phyloP scores from a whole-genome alignment of 2,329 filamentous ascomycete genomes.

The Ascochyta rabiei region DNA sequence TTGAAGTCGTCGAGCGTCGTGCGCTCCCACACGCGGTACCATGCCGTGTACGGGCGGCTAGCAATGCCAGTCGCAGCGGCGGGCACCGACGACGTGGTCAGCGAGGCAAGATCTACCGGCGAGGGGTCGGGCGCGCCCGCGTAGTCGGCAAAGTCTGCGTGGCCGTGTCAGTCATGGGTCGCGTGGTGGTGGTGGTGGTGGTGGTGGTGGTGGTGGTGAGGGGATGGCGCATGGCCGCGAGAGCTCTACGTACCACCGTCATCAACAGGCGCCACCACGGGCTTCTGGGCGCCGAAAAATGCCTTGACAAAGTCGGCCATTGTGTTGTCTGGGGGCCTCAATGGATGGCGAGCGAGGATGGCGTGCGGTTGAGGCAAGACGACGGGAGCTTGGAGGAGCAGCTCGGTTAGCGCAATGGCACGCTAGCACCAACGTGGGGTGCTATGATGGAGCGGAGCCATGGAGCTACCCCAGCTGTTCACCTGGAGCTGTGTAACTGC shows the following conservation, averaged over 20 bases:
- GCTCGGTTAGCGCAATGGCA: conserved; percentile 22
- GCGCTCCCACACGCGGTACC: conserved; percentile 97
- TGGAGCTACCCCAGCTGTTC: conserved; percentile 17
- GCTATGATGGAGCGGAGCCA: conserved; percentile 15
- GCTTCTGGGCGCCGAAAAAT: conserved; percentile 71
- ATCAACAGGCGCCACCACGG: conserved; percentile 63
- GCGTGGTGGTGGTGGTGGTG: conserved; percentile 3
- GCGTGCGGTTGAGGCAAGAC: conserved; percentile 21
- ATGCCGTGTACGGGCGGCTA: conserved; percentile 78
- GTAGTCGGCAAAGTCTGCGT: conserved; percentile 90
- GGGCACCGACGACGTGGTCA: conserved; percentile 42
- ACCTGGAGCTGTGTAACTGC: background rate
- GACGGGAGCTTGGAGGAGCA: conserved; percentile 22
- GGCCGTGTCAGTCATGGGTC: conserved; percentile 7
- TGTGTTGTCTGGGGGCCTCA: conserved; percentile 14
- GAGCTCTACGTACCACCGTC: conserved; percentile 68
- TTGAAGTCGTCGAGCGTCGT: conserved; percentile 83
- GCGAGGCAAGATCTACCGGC: conserved; percentile 55
- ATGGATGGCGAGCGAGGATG: conserved; percentile 23
- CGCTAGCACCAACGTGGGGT: conserved; percentile 37
- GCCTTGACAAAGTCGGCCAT: conserved; percentile 67
- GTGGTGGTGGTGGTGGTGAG: conserved; percentile 10
- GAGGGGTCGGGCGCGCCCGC: conserved; percentile 75
- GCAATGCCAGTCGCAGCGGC: conserved; percentile 50
- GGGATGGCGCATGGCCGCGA: conserved; percentile 7